Base-by-base conservation (phyloP, 768 basidiomycete species). In the Trametes coccinea region DNA sequence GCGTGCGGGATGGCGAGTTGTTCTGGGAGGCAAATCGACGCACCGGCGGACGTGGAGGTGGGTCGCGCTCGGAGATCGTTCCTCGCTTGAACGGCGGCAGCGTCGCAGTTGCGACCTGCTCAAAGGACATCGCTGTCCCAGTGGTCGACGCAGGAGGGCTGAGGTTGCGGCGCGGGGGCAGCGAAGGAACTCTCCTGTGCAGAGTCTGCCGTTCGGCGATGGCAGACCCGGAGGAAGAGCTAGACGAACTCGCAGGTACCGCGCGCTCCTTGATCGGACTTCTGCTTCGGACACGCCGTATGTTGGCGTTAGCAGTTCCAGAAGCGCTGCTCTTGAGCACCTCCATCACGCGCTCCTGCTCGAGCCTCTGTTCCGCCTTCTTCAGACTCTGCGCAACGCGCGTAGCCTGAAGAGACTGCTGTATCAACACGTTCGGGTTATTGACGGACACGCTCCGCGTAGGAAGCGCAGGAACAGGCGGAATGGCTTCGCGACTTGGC, bases 371-470 rank as follows among this genome's bases (percentile, higher is more conserved):
- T 67, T 91, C 87, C 0, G 83, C 85, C 50, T 83, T 82, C 72
- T 90, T 89, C 73, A 90, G 77, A 4, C 80, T 81, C 71, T 89
- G 86, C 1, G 83, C 90, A 0, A 83, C 82, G 67, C 89, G 89
- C 59, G 83, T 85, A 5, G 91, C 91, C 54, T 88, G 85, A 0
- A 93, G 75, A 22, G 84, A 86, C 72, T 92, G 89, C 61, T 82
- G 79, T 10, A 84, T 87, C 27, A 84, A 85, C 31, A 84, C 73
- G 56, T 89, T 87, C 59, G 75, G 62, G 63, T 69, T 53, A 17
- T 67, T 67, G 6, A 70, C 58, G 2, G 66, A 57, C n/a, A 56
- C 63, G 39, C 57, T 66, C 27, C 62, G 4, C 66, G 70, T 43
- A 61, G 61, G 40, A 62, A 68, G 64, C n/a, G 66, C 55, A 43